A percentile compares a stretch with the other conserved stretches of the same genome.
Evolutionary conservation across 768 basidiomycete species (phyloP).

Genomic region (Mycena maculata): DNA sequence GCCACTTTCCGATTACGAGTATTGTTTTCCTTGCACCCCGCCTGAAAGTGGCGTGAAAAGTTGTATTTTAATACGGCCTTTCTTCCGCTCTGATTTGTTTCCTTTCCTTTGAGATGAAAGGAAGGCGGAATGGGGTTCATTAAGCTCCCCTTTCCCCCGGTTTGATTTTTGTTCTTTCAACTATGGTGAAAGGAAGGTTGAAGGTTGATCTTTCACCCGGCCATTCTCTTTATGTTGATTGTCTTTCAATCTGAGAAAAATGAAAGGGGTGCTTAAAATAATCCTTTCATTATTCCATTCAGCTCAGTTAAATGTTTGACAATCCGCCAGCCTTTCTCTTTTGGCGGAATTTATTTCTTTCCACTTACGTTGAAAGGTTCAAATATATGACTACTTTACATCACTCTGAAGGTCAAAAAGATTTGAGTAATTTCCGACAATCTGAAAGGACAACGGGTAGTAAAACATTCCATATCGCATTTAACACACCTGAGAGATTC

Average conservation of each 20-base stretch:
- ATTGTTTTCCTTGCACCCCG: neutral
- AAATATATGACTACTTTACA: neutral
- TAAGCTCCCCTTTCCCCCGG: neutral
- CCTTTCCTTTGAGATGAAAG: neutral
- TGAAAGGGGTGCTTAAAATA: neutral
- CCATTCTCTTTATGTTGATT: slow-evolving; percentile 3
- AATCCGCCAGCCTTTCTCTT: slow-evolving; percentile 1
- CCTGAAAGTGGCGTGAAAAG: neutral
- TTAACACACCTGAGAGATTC: neutral
- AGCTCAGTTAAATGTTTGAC: neutral
- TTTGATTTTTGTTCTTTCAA: neutral
- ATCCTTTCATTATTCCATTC: neutral
- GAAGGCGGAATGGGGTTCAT: neutral
- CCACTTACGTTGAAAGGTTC: neutral
- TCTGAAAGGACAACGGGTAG: neutral
- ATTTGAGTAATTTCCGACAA: neutral
- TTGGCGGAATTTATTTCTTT: neutral
- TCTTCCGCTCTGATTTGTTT: neutral
- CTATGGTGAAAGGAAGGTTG: neutral
- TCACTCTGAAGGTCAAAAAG: neutral
- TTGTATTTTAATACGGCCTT: neutral
- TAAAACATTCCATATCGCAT: neutral
- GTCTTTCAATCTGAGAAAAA: neutral
- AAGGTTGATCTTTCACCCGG: neutral
- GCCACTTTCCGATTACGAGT: neutral